Base-by-base conservation (phyloP, 768 basidiomycete genomes). In the Strobilomyces dryophilus region DNA sequence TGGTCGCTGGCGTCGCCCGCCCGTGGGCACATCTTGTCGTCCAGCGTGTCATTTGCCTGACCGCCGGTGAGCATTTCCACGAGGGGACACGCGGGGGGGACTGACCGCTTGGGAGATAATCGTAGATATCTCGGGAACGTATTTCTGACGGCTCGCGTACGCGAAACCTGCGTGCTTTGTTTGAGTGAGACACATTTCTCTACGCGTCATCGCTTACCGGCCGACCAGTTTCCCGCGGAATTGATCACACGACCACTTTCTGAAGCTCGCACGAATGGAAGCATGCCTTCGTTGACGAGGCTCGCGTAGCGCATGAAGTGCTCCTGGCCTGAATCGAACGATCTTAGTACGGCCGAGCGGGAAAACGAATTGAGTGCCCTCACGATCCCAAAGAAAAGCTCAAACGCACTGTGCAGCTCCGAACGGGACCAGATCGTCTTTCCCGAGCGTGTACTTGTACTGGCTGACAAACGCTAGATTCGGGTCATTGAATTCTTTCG, bases 321-420 rank as follows among this genome's bases (percentile, higher is more conserved):
- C 37, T 71, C 67, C 47, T 68, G 55, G 0, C 85, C 87, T 1
- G 84, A 72, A 17, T 77, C 90, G 75, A 18, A 39, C 37, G 37
- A 39, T n/a, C 37, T 39, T 2, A 7, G n/a, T 8, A 39, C 36
- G 36, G 8, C 3, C 17, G 18, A n/a, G 34, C 34, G 20, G 3
- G 9, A 39, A 39, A 39, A 39, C 7, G 20, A 39, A 15, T n/a
- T 37, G n/a, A n/a, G 36, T 17, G n/a, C 11, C 9, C 10, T 5
- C 32, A 14, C 14, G 11, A 10, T 3, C 9, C 35, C 14, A 8
- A n/a, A 2, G 11, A 40, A 78, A 84, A 47, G n/a, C n/a, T 73
- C 67, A 24, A 79, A 83, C 83, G 43, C 60, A 87, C 87, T 89
- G 78, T 1, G 67, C 62, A 2, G 81, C 84, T 10, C 91, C 89